Conservation (phyloP, 805 yeast genomes). For the Candida silvicultrix region DNA sequence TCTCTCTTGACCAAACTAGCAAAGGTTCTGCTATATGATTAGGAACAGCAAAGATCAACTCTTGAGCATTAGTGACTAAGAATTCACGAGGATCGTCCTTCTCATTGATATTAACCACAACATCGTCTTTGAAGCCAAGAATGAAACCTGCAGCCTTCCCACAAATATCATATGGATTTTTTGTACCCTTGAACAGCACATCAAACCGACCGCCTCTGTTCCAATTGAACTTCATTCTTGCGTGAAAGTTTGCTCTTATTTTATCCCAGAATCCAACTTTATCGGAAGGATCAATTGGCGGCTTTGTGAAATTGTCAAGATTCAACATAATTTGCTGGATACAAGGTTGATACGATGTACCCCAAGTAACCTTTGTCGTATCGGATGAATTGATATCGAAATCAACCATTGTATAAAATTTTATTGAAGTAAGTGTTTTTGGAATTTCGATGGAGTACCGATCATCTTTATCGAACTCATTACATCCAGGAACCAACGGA, state of each 20-base stretch:
- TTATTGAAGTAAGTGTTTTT: slow-evolving; percentile 71
- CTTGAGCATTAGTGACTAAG: slow-evolving; percentile 54
- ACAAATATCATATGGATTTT: slow-evolving; percentile 70
- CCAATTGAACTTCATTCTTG: slow-evolving; percentile 51
- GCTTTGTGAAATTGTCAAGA: slow-evolving; percentile 81
- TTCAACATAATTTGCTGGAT: slow-evolving; percentile 72
- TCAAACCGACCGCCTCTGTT: slow-evolving; percentile 44
- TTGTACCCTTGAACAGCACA: slow-evolving; percentile 64
- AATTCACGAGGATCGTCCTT: slow-evolving; percentile 64
- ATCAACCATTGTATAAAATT: slow-evolving; percentile 56
- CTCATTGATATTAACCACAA: slow-evolving; percentile 54
- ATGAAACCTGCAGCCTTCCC: slow-evolving; percentile 72
- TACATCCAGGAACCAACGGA: slow-evolving; percentile 49
- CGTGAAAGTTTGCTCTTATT: slow-evolving; percentile 69
- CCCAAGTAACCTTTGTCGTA: slow-evolving; percentile 76
- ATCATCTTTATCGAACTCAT: slow-evolving; percentile 29
- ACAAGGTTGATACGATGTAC: slow-evolving; percentile 77
- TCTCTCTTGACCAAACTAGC: slow-evolving; percentile 53
- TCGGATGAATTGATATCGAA: slow-evolving; percentile 46
- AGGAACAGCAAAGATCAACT: slow-evolving; percentile 68
- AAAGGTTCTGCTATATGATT: slow-evolving; percentile 54
- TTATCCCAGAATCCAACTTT: slow-evolving; percentile 94
- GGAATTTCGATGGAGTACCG: slow-evolving; percentile 59
- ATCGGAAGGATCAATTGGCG: slow-evolving; percentile 81
- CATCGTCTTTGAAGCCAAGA: slow-evolving; percentile 60